Evolutionary conservation across 345 rosid species (phyloP), one percentile per base, ranked within the genome.

Genomic region (Dipteronia dyeriana): DNA sequence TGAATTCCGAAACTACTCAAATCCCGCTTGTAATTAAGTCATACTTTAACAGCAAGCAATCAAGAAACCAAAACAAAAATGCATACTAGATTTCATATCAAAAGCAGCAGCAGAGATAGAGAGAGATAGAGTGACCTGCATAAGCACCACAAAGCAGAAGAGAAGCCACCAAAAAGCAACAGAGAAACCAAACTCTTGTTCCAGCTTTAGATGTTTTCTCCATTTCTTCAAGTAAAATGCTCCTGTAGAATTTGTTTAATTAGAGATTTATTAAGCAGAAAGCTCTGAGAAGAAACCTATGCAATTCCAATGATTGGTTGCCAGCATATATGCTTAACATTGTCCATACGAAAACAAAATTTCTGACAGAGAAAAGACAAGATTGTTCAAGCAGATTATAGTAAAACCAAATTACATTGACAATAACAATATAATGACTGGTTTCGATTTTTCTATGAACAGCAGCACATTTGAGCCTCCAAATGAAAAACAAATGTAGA

Each of bases 201-300:
- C 54, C 34, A 11, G 65, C 47, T 54, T 57, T 51, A 22, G 64
- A 29, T 47, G 76, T 17, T 16, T 53, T 16, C 43, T 69, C 77
- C 73, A 81, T 81, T 51, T 51, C 23, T 76, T 26, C 56, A 20
- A 19, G 68, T 25, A 47, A 7, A 69, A 45, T 65, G 45, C 38
- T 20, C 51, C 16, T 20, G 8, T 4, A 63, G 72, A 71, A 39
- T 51, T 13, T 51, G 22, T 13, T 11, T 22, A 4, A 49, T 0
- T 49, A 49, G 54, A 13, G 14, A 13, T 13, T 0, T 34, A 34
- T 49, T 13, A 49, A 13, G 54, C 54, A 34, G 38, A 34, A 34
- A 34, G 6, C 6, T 34, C 38, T 34, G 74, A 26, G 78, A 76
- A 56, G 73, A 63, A 69, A 61, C 75, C 80, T n/a, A 72, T 20